Evolutionary conservation across 176 grass and related monocot genomes (phyloP).

Genomic region (Dactylis glomerata): DNA sequence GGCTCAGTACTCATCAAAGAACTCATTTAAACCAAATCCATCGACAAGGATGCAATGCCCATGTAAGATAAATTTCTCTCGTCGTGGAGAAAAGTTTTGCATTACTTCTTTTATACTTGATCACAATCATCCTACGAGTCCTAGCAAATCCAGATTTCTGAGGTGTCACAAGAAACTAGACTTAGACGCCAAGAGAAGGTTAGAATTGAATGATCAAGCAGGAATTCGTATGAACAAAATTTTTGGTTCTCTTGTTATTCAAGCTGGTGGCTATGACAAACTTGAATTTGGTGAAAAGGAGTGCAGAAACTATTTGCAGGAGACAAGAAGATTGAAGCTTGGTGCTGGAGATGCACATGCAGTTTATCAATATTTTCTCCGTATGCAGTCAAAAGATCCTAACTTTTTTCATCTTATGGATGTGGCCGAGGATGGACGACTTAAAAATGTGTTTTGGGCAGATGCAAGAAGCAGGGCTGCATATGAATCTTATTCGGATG

Average conservation of each 20-base stretch:
- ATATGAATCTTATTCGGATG: not conserved
- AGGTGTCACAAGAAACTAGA: constrained; percentile 9
- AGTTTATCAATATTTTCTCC: not conserved
- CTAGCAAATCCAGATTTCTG: not conserved
- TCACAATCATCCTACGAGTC: not conserved
- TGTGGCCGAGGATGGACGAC: not conserved
- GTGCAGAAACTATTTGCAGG: not conserved
- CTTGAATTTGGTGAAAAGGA: not conserved
- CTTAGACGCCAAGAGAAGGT: not conserved
- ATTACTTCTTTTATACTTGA: not conserved
- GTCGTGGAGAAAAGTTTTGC: not conserved
- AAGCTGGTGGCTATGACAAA: not conserved
- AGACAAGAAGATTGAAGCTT: no score
- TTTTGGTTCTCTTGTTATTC: not conserved
- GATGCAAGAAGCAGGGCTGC: not conserved
- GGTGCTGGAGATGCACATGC: not conserved
- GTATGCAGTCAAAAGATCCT: not conserved
- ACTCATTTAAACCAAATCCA: not conserved
- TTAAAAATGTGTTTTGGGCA: not conserved
- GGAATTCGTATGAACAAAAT: not conserved
- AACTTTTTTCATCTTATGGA: not conserved
- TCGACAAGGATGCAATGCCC: not conserved
- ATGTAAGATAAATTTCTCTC: not conserved
- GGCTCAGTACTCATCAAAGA: not conserved
- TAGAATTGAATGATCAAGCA: constrained; percentile 11